phyloP scores from a whole-genome alignment of 139 green algal species.

The Picochlorum sp. region DNA sequence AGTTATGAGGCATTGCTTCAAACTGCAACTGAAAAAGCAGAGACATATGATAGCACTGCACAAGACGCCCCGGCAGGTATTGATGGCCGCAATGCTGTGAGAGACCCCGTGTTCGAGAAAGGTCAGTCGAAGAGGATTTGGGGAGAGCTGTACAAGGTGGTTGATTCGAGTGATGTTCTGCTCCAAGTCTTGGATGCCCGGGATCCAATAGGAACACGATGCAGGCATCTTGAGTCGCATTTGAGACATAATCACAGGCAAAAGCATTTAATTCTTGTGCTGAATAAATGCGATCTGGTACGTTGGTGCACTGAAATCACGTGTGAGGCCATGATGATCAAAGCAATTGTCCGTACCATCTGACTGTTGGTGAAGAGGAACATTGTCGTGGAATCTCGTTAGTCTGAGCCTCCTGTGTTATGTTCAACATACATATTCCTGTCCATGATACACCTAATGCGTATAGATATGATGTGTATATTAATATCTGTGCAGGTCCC shows the following conservation, averaged over 20 bases:
- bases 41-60: neutral
- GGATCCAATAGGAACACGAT: slow-evolving; percentile 92
- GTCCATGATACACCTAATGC: neutral
- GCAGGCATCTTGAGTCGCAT: slow-evolving; percentile 86
- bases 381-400: slow-evolving; percentile 59
- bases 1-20: slow-evolving; percentile 53
- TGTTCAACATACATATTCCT: slow-evolving; percentile 1
- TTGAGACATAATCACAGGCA: slow-evolving; percentile 82
- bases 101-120: slow-evolving; percentile 80
- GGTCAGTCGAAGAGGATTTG: slow-evolving; percentile 96
- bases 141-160: slow-evolving; percentile 98
- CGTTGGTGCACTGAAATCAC: neutral
- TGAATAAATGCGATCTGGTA: slow-evolving; percentile 97
- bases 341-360: slow-evolving; percentile 50
- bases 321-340: slow-evolving; percentile 31
- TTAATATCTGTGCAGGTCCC: slow-evolving; percentile 62
- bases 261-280: slow-evolving; percentile 96
- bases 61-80: slow-evolving; percentile 7
- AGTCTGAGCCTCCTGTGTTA: slow-evolving; percentile 35
- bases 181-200: slow-evolving; percentile 90
- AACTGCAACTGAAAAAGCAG: slow-evolving; percentile 1
- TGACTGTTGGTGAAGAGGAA: slow-evolving; percentile 25
- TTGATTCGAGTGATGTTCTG: slow-evolving; percentile 18
- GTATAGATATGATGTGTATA: neutral
- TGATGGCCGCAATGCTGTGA: slow-evolving; percentile 17